Evolutionary conservation across 495 filamentous ascomycete genomes (phyloP).

Genomic region (Daldinia childiae): DNA sequence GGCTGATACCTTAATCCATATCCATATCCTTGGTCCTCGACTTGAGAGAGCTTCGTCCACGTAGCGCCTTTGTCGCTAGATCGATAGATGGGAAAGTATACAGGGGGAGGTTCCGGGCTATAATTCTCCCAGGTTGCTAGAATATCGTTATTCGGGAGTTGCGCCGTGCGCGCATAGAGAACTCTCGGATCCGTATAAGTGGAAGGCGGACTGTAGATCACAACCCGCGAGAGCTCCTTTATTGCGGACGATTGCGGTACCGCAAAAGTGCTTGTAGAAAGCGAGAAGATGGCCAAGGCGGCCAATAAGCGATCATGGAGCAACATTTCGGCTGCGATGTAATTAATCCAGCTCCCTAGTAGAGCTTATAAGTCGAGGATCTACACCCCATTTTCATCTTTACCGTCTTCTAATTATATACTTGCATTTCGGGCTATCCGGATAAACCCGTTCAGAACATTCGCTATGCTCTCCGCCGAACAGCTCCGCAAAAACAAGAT

Average conservation of each 20-base stretch:
- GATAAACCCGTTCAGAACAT: conserved; percentile 16
- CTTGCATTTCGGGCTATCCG: conserved; percentile 17
- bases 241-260: conserved; percentile 4
- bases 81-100: conserved; percentile 72
- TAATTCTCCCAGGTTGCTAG: conserved; percentile 76
- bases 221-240: conserved; percentile 29
- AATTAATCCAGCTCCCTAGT: background rate
- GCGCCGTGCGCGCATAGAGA: conserved; percentile 63
- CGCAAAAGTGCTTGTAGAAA: background rate
- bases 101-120: conserved; percentile 62
- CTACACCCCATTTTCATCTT: conserved; percentile 8
- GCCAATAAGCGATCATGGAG: conserved; percentile 17
- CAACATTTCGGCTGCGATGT: conserved; percentile 20
- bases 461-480: conserved; percentile 37
- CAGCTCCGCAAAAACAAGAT: conserved; percentile 28
- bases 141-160: conserved; percentile 59
- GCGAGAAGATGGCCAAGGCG: conserved; percentile 20
- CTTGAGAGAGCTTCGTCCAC: conserved; percentile 69
- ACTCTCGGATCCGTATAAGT: conserved; percentile 52
- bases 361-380: conserved; percentile 11
- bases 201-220: conserved; percentile 30
- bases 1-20: conserved; percentile 75
- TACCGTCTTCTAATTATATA: conserved; percentile 24
- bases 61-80: conserved; percentile 68
- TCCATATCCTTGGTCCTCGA: conserved; percentile 69